Conservation (phyloP, 192 early-diverging fungal genomes). For the Podila epicladia region DNA sequence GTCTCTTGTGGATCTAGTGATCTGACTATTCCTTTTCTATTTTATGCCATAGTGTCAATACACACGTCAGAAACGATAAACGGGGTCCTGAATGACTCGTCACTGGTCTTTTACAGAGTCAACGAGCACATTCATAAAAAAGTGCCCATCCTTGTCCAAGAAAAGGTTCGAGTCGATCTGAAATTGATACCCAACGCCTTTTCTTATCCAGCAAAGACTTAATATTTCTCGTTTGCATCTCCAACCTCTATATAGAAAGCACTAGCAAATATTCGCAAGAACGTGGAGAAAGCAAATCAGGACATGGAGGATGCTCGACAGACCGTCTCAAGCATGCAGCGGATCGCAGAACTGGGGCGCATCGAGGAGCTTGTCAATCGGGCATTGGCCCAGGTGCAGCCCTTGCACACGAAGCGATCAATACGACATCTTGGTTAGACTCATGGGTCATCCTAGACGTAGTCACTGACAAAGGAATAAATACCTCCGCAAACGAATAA, state of each 20-base stretch:
- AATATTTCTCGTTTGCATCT: not conserved
- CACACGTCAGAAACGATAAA: conserved; percentile 38
- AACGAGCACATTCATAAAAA: conserved; percentile 49
- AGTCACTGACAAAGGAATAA: too few species aligned
- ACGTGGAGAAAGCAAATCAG: conserved; percentile 36
- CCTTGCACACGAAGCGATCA: not conserved
- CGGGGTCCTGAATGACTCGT: conserved; percentile 25
- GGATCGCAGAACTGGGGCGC: conserved; percentile 18
- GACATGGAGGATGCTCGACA: conserved; percentile 49
- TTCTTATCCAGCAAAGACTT: not conserved
- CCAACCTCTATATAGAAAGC: conserved; percentile 15
- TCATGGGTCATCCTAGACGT: too few species aligned
- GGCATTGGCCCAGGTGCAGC: conserved; percentile 1
- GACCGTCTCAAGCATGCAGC: conserved; percentile 28
- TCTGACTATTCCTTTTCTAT: not conserved
- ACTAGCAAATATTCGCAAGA: conserved; percentile 6
- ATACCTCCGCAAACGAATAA: too few species aligned
- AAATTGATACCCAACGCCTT: not conserved
- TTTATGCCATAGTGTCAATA: conserved; percentile 16
- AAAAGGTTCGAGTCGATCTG: conserved; percentile 22
- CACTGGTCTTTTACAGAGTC: conserved; percentile 36
- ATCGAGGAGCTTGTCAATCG: conserved; percentile 41
- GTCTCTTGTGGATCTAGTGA: not conserved
- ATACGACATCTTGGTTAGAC: too few species aligned
- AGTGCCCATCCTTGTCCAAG: conserved; percentile 34